Evolutionary conservation across 352 stramenopile species (phyloP), one percentile per base, ranked within the genome.

Genomic region (Globisporangium cylindrosporum): DNA sequence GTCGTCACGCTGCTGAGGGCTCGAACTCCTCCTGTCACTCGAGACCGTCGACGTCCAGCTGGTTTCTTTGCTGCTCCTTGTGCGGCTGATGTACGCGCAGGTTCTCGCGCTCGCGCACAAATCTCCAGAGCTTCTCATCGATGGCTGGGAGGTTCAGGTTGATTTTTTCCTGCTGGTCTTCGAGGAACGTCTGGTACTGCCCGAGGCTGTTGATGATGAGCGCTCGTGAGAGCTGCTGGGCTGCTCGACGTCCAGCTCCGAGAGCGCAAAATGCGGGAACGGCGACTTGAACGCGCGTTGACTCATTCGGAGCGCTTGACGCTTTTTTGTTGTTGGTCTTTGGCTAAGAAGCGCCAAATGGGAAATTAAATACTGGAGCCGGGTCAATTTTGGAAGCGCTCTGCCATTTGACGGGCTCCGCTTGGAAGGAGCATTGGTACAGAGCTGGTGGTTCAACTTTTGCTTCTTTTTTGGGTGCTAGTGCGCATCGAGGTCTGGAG

Each of bases 181-280:
- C 24, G 20, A 66, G 41, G 34, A 61, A 67, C 34, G 38, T 25
- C 8, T 69, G 55, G 55, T 69, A 62, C n/a, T 59, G 38, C 46
- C 24, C 27, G 25, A 64, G 20, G 41, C 54, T 53, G 10, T 20
- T 56, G n/a, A 20, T 29, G 15, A 58, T 24, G 14, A 69, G 46
- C 22, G 14, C 6, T 0, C 22, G 18, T 15, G 41, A 56, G 22
- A 69, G 27, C 54, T 43, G 2, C n/a, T 58, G 38, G n/a, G 41
- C 55, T 53, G 54, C 25, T 54, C 27, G 4, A 56, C 4, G 27
- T 69, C 55, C 3, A 18, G 18, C 24, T 64, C 18, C 8, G 25
- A 55, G 64, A 69, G 64, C 9, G 25, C 4, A 27, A 69, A 59
- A 18, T 38, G n/a, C 41, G 55, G 54, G 32, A 69, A 69, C 27